These are phyloP conservation scores for Pyrenophora graminea DNA, from an alignment of 2,329 filamentous ascomycete species.

Conservation along the genomic window DNA sequence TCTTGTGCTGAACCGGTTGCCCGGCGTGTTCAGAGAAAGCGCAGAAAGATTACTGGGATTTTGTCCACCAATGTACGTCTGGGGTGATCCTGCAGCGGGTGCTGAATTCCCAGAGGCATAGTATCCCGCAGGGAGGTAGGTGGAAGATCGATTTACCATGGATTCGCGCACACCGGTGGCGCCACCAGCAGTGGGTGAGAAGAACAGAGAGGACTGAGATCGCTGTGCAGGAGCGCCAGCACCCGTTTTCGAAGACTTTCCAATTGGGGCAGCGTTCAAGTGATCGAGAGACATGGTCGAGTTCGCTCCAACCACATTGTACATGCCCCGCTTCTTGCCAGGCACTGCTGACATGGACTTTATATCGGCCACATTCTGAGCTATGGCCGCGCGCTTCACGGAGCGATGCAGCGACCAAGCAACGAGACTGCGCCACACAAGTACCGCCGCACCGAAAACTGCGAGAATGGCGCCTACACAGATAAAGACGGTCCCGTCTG, in stretches of 20 bases:
- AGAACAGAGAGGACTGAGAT: conserved; percentile 71
- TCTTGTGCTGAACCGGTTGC: conserved; percentile 42
- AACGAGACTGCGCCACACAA: conserved; percentile 85
- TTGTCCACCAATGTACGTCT: conserved; percentile 51
- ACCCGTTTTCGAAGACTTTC: conserved; percentile 38
- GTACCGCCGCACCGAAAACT: conserved; percentile 76
- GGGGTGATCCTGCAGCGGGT: conserved; percentile 47
- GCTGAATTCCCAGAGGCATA: conserved; percentile 72
- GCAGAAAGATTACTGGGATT: conserved; percentile 34
- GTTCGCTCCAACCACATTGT: conserved; percentile 53
- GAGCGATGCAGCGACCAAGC: conserved; percentile 91
- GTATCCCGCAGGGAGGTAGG: conserved; percentile 88
- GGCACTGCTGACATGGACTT: conserved; percentile 62
- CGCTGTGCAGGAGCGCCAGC: conserved; percentile 35
- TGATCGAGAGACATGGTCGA: conserved; percentile 63
- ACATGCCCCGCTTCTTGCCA: conserved; percentile 45
- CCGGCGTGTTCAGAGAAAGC: conserved; percentile 34
- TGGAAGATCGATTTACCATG: conserved; percentile 67
- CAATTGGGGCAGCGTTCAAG: conserved; percentile 43
- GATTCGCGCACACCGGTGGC: conserved; percentile 53
- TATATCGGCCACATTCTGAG: conserved; percentile 70
- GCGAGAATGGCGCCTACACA: conserved; percentile 87
- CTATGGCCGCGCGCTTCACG: conserved; percentile 81
- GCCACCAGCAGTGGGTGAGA: conserved; percentile 81
- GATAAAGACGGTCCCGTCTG: conserved; percentile 96